Evolutionary conservation across 257 asterid species (phyloP).

Genomic region (Petunia secreta): DNA sequence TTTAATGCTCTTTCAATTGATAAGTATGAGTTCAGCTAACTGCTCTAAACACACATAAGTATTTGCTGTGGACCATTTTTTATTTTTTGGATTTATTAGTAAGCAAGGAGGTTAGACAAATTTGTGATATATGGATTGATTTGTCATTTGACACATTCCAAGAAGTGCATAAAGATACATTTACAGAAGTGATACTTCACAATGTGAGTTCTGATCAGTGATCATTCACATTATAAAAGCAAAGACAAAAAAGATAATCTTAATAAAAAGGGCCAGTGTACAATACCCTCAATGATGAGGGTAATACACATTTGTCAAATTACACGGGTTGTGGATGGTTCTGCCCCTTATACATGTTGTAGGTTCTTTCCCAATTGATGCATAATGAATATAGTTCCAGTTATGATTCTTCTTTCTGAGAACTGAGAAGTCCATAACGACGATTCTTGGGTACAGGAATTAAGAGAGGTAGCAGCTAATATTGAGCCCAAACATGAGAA

Average conservation of each 20-base stretch:
- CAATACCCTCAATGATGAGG: slow-evolving; percentile 2
- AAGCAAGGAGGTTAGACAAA: not conserved
- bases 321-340: not conserved
- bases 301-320: not conserved
- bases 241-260: not conserved
- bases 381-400: slow-evolving; percentile 44
- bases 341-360: not conserved
- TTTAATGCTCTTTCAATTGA: not conserved
- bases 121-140: not conserved
- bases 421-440: not conserved
- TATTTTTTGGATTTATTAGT: not conserved
- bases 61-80: not conserved
- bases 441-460: slow-evolving; percentile 51
- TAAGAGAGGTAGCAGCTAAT: slow-evolving; percentile 66
- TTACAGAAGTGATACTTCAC: slow-evolving; percentile 20
- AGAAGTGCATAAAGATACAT: not conserved
- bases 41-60: not conserved
- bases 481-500: slow-evolving; percentile 77
- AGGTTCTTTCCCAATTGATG: not conserved
- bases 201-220: not conserved
- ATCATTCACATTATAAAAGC: slow-evolving; percentile 6
- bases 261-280: not conserved
- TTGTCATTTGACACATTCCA: not conserved
- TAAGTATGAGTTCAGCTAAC: not conserved
- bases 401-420: no score